These are phyloP conservation scores for Naganishia kalamii DNA, from an alignment of 768 basidiomycete genomes.

Conservation along the genomic window DNA sequence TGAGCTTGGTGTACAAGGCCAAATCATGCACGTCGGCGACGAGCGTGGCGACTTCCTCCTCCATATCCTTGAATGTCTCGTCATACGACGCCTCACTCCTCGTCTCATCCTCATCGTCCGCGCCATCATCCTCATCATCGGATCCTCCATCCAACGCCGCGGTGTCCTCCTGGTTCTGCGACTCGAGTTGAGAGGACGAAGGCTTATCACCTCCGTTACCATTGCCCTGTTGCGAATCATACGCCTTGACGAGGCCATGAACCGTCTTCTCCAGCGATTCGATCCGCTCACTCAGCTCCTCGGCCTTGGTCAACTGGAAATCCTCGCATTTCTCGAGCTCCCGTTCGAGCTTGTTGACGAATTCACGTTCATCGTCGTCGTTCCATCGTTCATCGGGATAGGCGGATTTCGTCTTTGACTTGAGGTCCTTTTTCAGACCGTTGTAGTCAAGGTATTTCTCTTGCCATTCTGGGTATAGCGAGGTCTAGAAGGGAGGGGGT, in stretches of 20 bases:
- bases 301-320: slow-evolving; percentile 76
- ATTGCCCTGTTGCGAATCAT: slow-evolving; percentile 28
- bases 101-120: slow-evolving; percentile 49
- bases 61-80: slow-evolving; percentile 74
- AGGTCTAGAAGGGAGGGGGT: slow-evolving; percentile 54
- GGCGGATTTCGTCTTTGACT: slow-evolving; percentile 56
- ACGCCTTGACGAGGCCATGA: slow-evolving; percentile 58
- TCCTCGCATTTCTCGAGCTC: slow-evolving; percentile 91
- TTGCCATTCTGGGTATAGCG: slow-evolving; percentile 83
- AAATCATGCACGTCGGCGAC: slow-evolving; percentile 67
- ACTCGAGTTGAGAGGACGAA: not conserved
- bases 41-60: slow-evolving; percentile 89
- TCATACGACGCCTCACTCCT: slow-evolving; percentile 65
- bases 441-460: slow-evolving; percentile 88
- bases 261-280: slow-evolving; percentile 75
- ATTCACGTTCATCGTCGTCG: slow-evolving; percentile 71
- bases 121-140: slow-evolving; percentile 50
- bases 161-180: not conserved
- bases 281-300: slow-evolving; percentile 73
- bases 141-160: slow-evolving; percentile 16
- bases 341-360: slow-evolving; percentile 66
- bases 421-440: slow-evolving; percentile 79
- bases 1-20: slow-evolving; percentile 89
- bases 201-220: not conserved
- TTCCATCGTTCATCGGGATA: slow-evolving; percentile 59